Evolutionary conservation across 225 moss, liverwort and hornwort genomes (phyloP), one percentile per base, ranked within the genome.

Genomic region (Ulota crispa): DNA sequence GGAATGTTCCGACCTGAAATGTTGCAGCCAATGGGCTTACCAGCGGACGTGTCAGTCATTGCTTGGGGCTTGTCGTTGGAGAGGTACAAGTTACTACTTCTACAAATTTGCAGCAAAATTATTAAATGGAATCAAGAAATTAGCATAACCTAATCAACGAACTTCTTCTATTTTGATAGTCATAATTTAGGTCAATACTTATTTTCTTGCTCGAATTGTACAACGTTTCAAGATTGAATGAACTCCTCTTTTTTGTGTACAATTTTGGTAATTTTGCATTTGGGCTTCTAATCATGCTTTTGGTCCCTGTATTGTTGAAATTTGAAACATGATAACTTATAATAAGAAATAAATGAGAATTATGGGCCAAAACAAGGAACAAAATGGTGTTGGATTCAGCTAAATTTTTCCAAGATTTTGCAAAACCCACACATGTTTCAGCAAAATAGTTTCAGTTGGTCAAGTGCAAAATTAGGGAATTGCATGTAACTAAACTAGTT

Each of bases 1-100:
- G 95, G 94, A 73, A 98, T 98, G 95, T 98, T 98, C 67, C 91
- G 95, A 45, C 97, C 95, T 53, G 95, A 95, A 83, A 98, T 98
- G 95, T 81, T 98, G 72, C 88, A 77, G 66, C 97, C 97, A 23
- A 98, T 98, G 97, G 94, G 95, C 39, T 80, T 98, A 28, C 95
- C 97, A 8, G 83, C 86, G 67, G 94, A 92, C 79, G 95, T 95
- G 2, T 94, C 95, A 64, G 95, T 98, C 2, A 94, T 98, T 80
- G 95, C 98, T 27, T 98, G 98, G 95, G 98, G 98, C 64, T 84
- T 98, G 73, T 98, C 98, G 10, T 87, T 98, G 70, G 93, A 95
- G 85, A 93, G 95, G 92, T 93, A 82, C 23, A 24, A 57, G 15
- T 20, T 30, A 30, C 9, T 78, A 2, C 60, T 64, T n/a, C 67